Evolutionary conservation across 2,329 filamentous ascomycete species (phyloP), one percentile per base, ranked within the genome.

Genomic region (Hypomyces perniciosus): DNA sequence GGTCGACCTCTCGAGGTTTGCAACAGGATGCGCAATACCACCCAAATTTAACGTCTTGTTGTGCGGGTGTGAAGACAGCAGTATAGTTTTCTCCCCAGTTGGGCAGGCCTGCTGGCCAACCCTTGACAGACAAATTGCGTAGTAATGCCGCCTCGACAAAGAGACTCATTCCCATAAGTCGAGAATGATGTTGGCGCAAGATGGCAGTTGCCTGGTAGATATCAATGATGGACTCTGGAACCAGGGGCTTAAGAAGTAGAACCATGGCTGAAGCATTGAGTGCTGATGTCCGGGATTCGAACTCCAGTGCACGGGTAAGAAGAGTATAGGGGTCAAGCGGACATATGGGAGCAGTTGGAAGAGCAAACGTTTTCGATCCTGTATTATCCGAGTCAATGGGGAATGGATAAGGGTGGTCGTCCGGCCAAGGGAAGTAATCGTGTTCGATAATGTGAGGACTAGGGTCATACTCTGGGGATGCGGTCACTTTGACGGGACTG

Each of bases 221-320:
- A 57, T 84, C 79, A 34, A 85, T 78, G 13, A 81, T 68, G 7
- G 69, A 68, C 1, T 74, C 68, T 0, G 80, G 77, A 1, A 85
- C 68, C 0, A 85, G 72, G 0, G 81, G 80, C 37, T 74, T 74
- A 0, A 85, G 69, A 0, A 85, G 72, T 3, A 85, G 72, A 5
- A 85, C 63, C 57, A 85, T 84, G 29, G 79, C 78, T 0, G 81
- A 77, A 0, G 81, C 80, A 54, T 81, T 79, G 27, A 84, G 68
- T 2, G 79, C 74, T 0, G 79, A 83, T 1, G 73, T 75, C 43
- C 71, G 73, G 5, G 72, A 72, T 59, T 85, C 81, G 51, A 81
- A 84, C 5, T 72, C 68, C 1, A 85, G 68, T 0, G 79, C 75
- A 4, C 78, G 73, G 9, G 71, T 66, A 6, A 85, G 65, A 7